Evolutionary conservation across 2,329 filamentous ascomycete species (phyloP).

Genomic region (Chalaropsis ovoidea): DNA sequence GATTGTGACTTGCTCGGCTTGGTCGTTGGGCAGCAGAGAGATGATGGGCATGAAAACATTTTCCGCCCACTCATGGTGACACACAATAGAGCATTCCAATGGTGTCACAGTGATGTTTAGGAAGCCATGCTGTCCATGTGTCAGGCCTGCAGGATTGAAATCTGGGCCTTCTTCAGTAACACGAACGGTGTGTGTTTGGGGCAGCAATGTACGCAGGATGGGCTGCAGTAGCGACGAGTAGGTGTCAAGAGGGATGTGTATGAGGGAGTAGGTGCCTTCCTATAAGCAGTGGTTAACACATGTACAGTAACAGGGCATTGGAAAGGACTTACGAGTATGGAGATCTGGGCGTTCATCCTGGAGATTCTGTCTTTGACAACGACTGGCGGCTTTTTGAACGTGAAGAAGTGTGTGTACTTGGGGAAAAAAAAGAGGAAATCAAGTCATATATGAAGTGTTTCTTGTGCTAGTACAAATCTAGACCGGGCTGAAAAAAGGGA

Average conservation of each 20-base stretch:
- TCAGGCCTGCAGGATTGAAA: conserved; percentile 23
- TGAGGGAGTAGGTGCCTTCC: conserved; percentile 78
- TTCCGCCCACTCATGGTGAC: conserved; percentile 62
- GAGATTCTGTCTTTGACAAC: not conserved
- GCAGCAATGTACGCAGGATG: conserved; percentile 74
- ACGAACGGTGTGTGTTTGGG: conserved; percentile 42
- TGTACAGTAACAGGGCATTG: not conserved
- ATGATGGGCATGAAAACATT: conserved; percentile 67
- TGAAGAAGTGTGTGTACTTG: not conserved
- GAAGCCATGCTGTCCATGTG: conserved; percentile 57
- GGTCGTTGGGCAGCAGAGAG: conserved; percentile 47
- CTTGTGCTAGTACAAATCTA: conserved; percentile 24
- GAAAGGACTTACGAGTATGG: conserved; percentile 43
- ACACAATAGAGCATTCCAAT: conserved; percentile 86
- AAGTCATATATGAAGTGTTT: not conserved
- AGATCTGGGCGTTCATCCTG: conserved; percentile 47
- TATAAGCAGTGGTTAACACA: conserved; percentile 35
- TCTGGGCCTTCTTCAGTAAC: conserved; percentile 31
- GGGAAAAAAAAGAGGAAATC: not conserved
- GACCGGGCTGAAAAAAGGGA: conserved; percentile 1
- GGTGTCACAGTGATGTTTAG: conserved; percentile 89
- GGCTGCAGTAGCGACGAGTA: conserved; percentile 73
- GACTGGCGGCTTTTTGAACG: not conserved
- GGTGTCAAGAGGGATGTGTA: conserved; percentile 76
- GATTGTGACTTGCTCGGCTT: conserved; percentile 53